phyloP scores from a whole-genome alignment of 2,329 filamentous ascomycete genomes.

The Calonectria montana region DNA sequence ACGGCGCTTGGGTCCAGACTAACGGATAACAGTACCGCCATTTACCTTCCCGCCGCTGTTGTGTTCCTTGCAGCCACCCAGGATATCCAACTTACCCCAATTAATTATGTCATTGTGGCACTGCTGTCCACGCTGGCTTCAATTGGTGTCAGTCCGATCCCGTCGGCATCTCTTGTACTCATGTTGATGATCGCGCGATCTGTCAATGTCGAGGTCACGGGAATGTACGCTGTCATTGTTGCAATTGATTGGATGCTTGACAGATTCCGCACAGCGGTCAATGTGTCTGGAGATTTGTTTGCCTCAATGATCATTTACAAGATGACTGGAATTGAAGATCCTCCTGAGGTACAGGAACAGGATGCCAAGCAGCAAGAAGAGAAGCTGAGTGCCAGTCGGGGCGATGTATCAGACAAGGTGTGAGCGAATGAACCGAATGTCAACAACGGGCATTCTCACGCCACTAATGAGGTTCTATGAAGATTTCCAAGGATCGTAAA shows the following conservation, averaged over 20 bases:
- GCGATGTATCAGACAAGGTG: conserved; percentile 33
- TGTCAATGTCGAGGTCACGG: conserved; percentile 57
- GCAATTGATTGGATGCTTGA: conserved; percentile 69
- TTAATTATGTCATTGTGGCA: conserved; percentile 61
- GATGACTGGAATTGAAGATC: conserved; percentile 40
- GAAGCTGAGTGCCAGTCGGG: conserved; percentile 19
- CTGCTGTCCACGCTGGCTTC: conserved; percentile 62
- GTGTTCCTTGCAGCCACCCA: conserved; percentile 65
- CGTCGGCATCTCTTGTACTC: conserved; percentile 62
- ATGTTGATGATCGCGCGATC: conserved; percentile 62
- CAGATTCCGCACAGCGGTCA: conserved; percentile 63
- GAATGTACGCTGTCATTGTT: conserved; percentile 64
- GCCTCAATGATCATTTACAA: conserved; percentile 39
- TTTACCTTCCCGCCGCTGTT: conserved; percentile 65
- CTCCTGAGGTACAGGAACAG: conserved; percentile 32
- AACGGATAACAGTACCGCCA: conserved; percentile 55
- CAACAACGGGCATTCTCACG: not conserved
- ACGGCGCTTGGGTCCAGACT: not conserved
- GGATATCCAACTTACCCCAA: conserved; percentile 54
- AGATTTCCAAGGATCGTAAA: not conserved
- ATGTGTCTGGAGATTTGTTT: conserved; percentile 63
- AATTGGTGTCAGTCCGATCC: conserved; percentile 66
- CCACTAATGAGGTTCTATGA: conserved; percentile 19
- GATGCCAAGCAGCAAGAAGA: conserved; percentile 25
- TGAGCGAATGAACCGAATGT: conserved; percentile 2